Base-by-base conservation (phyloP, 371 early-diverging fungal genomes). In the Mucor lusitanicus region DNA sequence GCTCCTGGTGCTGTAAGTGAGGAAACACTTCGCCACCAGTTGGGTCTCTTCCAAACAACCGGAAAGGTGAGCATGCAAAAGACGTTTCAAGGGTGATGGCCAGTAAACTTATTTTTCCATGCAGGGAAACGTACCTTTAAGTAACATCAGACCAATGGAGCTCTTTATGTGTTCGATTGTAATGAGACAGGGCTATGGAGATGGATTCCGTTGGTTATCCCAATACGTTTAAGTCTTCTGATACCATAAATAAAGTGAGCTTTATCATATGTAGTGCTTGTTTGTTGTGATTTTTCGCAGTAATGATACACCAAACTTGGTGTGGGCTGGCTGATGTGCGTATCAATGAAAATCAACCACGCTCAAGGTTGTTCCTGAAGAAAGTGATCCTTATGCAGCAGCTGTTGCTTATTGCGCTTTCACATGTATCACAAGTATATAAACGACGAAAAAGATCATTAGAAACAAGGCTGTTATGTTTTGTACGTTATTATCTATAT, bases 111-210 rank as follows among this genome's bases (percentile, higher is more conserved):
- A 44, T 3, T 13, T 33, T 37, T 23, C 40, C 50, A n/a, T 19
- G n/a, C 53, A 87, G 86, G 98, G 97, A 73, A 97, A 94, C 78
- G 91, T 94, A 53, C 87, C 89, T 61, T 86, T 96, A 72, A 92
- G 89, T 71, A 94, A 94, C 72, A 90, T 96, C 67, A 87, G 99
- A 63, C 95, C 99, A 57, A 94, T 97, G 68, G 99, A 98, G 84
- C 88, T 98, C 28, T 98, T 95, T 75, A 98, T 98, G 99, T 97
- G 97, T 87, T 96, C 96, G 19, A 94, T 98, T 35, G 95, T 96
- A 39, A 93, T 94, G 94, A 87, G 93, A 82, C 95, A 95, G 82
- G 99, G 99, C 71, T 98, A 98, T 79, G 97, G 97, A 46, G 99
- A 97, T 72, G 98, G 96, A 82, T 94, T 95, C 90, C 91, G 92